These are phyloP conservation scores for Pulveroboletus sp. DNA, from an alignment of 768 basidiomycete genomes.

Conservation along the genomic window DNA sequence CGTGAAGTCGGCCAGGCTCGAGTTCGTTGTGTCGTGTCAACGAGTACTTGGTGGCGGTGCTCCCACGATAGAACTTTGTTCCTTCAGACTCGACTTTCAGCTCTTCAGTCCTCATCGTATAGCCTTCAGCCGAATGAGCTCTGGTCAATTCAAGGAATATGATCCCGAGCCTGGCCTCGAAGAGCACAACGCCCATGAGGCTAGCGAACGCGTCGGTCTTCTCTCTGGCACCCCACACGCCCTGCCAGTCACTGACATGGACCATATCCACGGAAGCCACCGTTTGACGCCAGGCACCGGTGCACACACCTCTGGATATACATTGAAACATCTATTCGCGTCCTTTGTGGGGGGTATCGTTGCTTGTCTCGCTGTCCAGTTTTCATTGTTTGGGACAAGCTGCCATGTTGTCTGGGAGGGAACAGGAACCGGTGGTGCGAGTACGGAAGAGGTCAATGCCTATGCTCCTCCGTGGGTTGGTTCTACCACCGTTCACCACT, in stretches of 20 bases:
- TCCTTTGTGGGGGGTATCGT: conserved; percentile 54
- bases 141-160: conserved; percentile 21
- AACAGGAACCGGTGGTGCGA: not conserved
- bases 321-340: conserved; percentile 33
- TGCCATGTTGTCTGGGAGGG: conserved; percentile 29
- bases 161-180: conserved; percentile 40
- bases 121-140: conserved; percentile 1
- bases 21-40: too few relatives aligned
- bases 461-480: conserved; percentile 67
- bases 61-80: too few relatives aligned
- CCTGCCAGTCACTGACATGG: conserved; percentile 4
- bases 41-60: too few relatives aligned
- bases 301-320: conserved; percentile 13
- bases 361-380: conserved; percentile 48
- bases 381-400: conserved; percentile 31
- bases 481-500: conserved; percentile 62
- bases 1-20: too few relatives aligned
- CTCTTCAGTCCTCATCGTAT: not conserved
- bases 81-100: too few relatives aligned
- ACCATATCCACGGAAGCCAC: conserved; percentile 3
- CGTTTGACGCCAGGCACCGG: conserved; percentile 12
- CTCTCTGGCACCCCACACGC: conserved; percentile 26
- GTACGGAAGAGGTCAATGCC: conserved; percentile 22
- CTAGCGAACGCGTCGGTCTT: conserved; percentile 34
- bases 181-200: not conserved